Base-by-base conservation (phyloP, 2,329 filamentous ascomycete genomes). In the Teratosphaeriaceae sp. region DNA sequence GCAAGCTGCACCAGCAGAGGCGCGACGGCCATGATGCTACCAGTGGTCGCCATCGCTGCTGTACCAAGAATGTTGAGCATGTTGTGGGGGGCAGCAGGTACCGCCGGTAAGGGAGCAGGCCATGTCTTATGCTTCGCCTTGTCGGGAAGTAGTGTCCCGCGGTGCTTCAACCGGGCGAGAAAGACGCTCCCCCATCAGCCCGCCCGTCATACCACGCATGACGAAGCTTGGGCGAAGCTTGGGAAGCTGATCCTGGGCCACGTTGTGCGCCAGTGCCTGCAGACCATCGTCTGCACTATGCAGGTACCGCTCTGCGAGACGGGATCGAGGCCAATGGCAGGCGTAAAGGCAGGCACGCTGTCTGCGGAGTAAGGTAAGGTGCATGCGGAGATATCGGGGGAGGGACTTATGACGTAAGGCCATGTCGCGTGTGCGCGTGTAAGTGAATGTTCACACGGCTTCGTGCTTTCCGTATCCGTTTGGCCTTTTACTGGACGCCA, bases 1-100 rank as follows among this genome's bases (percentile, higher is more conserved):
- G 44, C 18, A 20, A 41, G 30, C 42, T 51, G 46, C 12, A 43
- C 43, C 19, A 46, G 21, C 9, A 42, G 19, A 11, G 46, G 43
- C 41, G 36, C 40, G 13, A 46, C 13, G 29, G 40, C 46, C 40
- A 44, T 43, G 41, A 43, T 36, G 23, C 40, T 40, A 21, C 29
- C 9, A 3, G 11, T 13, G 16, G 15, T 22, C 7, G 38, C 38
- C 38, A 41, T 41, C 7, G 19, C 18, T 30, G 21, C 22, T 30
- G 23, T 26, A 16, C 18, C 2, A 16, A 40, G 15, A 18, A 40
- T 4, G 16, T 20, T 5, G 38, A 11, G 16, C 20, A 38, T 9
- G 26, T 23, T 6, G 36, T 38, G n/a, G n/a, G n/a, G 35, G 23
- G 11, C 7, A 27, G 24, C 8, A 27, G 8, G 24, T 8, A 27